Evolutionary conservation across 1,139 yeast species (phyloP).

Genomic region (Spencermartinsiella ligniputridi): DNA sequence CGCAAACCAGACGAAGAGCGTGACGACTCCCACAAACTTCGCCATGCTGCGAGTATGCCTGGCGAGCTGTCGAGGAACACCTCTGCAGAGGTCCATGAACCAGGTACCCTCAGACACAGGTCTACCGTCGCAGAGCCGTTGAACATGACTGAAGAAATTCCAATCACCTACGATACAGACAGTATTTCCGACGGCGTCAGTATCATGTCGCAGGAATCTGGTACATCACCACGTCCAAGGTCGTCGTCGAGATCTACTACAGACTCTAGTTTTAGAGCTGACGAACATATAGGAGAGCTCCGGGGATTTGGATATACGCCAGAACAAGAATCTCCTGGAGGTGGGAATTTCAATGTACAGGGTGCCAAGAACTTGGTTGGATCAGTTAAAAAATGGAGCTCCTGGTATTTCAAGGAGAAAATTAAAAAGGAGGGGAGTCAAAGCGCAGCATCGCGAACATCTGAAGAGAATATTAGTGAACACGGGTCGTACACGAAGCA

Average conservation of each 20-base stretch:
- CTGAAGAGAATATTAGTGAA: neutral
- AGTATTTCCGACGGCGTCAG: neutral
- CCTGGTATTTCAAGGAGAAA: constrained; percentile 30
- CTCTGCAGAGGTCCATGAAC: constrained; percentile 9
- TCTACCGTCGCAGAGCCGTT: neutral
- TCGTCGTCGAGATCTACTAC: neutral
- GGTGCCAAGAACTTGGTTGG: constrained; percentile 20
- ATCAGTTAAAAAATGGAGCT: constrained; percentile 30
- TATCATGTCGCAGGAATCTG: neutral
- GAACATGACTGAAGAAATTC: neutral
- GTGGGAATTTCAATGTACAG: neutral
- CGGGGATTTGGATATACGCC: constrained; percentile 13
- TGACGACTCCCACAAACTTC: neutral
- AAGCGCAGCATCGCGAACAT: neutral
- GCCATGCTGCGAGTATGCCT: neutral
- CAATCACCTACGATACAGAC: neutral
- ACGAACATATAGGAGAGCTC: constrained; percentile 21
- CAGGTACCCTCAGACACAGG: constrained; percentile 11
- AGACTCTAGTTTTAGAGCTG: constrained; percentile 1
- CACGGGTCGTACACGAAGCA: neutral
- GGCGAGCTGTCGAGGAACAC: neutral
- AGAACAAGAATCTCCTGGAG: neutral
- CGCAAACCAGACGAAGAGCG: neutral
- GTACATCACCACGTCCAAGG: neutral
- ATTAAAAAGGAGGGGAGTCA: constrained; percentile 5